Evolutionary conservation across 1,284 basidiomycete genomes (phyloP), one percentile per base, ranked within the genome.

Genomic region (Irpex sp.): DNA sequence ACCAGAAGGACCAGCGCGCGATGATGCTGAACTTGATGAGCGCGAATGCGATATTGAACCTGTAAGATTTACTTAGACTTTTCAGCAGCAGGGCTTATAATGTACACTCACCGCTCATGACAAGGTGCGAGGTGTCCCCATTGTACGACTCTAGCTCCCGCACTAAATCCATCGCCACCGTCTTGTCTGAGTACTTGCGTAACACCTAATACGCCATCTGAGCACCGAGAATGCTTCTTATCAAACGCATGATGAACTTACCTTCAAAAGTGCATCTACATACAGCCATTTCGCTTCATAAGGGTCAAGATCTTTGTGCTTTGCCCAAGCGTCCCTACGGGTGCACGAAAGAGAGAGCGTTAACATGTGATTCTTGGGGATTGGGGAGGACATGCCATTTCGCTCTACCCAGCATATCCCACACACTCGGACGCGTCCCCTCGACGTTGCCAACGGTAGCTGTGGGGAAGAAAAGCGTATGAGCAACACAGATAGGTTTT

Each of bases 401-500:
- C 17, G 96, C 96, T 68, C 96, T 83, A 38, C 94, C 94, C 11
- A 98, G 81, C 87, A 97, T 92, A 74, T 98, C 94, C 81, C 90
- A 93, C 47, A 97, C 87, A 13, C 89, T 91, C n/a, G 95, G 95
- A 49, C 95, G 83, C 37, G 88, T 79, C 13, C 87, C 81, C 62
- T 83, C 84, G 51, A 96, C 92, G 76, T 97, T 94, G 31, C 94
- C 94, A 54, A 91, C 87, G 21, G 94, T 97, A 9, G 95, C 95
- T 96, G 71, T 13, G 67, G 64, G 61, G 62, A 52, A 38, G 40
- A 44, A 9, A 68, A 40, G 37, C 40, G 49, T 26, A 48, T 17
- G 15, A 31, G 38, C 21, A 44, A 51, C 63, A 54, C 64, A 31
- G 60, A 38, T 38, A 17, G 48, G 13, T 31, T 19, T 31, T 19